phyloP scores from a whole-genome alignment of 352 stramenopile genomes.

The Pythium utonaiense region DNA sequence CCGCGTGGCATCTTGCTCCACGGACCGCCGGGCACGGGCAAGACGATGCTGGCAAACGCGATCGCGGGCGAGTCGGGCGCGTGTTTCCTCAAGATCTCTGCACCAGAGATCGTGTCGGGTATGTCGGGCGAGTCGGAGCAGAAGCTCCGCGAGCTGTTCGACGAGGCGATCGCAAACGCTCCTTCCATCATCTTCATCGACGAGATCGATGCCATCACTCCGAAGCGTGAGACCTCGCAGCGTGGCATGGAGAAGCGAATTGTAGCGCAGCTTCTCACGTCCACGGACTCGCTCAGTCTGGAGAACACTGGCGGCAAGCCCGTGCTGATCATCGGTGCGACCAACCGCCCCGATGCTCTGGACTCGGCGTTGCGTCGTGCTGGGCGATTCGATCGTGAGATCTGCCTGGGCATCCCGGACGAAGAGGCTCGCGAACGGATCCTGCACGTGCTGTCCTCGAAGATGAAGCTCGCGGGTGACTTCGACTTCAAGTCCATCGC shows the following conservation, averaged over 20 bases:
- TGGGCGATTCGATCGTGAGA: slow-evolving; percentile 98
- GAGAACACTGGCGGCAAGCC: slow-evolving; percentile 87
- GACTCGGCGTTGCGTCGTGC: slow-evolving; percentile 95
- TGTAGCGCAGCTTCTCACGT: slow-evolving; percentile 94
- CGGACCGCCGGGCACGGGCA: slow-evolving; percentile 91
- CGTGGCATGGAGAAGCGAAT: slow-evolving; percentile 97
- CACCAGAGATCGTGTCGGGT: slow-evolving; percentile 92
- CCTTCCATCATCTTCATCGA: slow-evolving; percentile 98
- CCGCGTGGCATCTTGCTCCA: slow-evolving; percentile 91
- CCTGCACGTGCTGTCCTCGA: slow-evolving; percentile 89
- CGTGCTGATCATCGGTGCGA: slow-evolving; percentile 97
- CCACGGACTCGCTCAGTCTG: slow-evolving; percentile 88
- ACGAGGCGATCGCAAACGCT: slow-evolving; percentile 92
- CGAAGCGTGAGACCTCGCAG: slow-evolving; percentile 90
- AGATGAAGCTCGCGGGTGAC: slow-evolving; percentile 92
- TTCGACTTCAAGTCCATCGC: slow-evolving; percentile 95
- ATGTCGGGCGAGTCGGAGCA: slow-evolving; percentile 91
- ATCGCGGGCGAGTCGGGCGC: slow-evolving; percentile 92
- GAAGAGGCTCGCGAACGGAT: slow-evolving; percentile 93
- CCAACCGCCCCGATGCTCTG: slow-evolving; percentile 96
- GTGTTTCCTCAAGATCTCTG: slow-evolving; percentile 84
- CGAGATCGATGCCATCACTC: slow-evolving; percentile 96
- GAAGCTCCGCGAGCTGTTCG: slow-evolving; percentile 91
- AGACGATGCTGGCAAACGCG: slow-evolving; percentile 92
- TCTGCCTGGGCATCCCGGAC: slow-evolving; percentile 96